Percentiles rank a stretch among this genome's conserved stretches.
Evolutionary conservation across 805 yeast genomes (phyloP).

Genomic region (Priceomyces carsonii): DNA sequence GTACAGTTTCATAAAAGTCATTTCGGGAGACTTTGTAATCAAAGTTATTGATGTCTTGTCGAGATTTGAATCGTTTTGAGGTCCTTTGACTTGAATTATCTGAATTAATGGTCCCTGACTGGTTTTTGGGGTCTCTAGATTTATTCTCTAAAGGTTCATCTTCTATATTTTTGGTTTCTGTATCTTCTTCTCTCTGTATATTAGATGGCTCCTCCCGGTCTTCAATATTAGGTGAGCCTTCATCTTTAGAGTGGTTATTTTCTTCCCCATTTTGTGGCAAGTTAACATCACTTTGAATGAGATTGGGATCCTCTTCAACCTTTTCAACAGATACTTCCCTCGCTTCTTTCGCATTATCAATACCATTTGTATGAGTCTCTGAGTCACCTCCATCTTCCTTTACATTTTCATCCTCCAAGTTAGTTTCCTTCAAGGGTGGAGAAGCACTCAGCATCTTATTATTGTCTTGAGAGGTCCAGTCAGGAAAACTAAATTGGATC

Average conservation of each 20-base stretch:
- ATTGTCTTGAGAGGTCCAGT: not conserved
- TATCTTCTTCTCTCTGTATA: too few species aligned
- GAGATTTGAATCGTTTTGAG: slow-evolving; percentile 30
- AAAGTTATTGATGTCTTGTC: slow-evolving; percentile 18
- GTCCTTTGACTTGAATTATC: slow-evolving; percentile 23
- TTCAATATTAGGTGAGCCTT: slow-evolving; percentile 3
- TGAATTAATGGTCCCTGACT: too few species aligned
- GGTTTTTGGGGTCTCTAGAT: too few species aligned
- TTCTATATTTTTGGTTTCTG: too few species aligned
- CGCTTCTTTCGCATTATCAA: not conserved
- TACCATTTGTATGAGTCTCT: not conserved
- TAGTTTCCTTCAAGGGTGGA: too few species aligned
- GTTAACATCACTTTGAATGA: not conserved
- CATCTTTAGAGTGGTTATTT: slow-evolving; percentile 1
- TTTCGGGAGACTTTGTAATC: slow-evolving; percentile 21
- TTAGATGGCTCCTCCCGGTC: slow-evolving; percentile 24
- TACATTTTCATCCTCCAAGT: not conserved
- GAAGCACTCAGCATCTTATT: too few species aligned
- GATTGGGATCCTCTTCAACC: not conserved
- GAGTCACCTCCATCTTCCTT: not conserved
- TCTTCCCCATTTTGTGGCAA: slow-evolving; percentile 5
- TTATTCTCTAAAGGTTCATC: too few species aligned
- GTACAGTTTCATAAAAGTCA: slow-evolving; percentile 28
- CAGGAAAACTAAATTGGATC: slow-evolving; percentile 31
- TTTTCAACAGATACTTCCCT: not conserved